A percentile compares a stretch with the other conserved stretches of the same genome.
Conservation (phyloP, 202 grass and related monocot species). For the Dendrocalamus latiflorus region DNA sequence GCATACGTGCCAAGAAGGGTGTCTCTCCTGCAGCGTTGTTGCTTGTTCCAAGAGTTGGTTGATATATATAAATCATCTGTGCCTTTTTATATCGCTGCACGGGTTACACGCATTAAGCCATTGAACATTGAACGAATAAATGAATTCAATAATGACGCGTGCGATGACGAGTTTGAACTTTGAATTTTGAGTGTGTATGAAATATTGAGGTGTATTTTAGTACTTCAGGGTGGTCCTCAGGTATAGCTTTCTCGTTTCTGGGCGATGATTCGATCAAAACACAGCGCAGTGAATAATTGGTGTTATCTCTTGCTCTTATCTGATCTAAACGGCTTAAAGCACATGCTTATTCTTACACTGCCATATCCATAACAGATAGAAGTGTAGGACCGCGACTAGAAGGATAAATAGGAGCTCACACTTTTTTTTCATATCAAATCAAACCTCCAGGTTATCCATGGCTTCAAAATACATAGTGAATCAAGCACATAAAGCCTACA, state of each 20-base stretch:
- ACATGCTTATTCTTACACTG: no score
- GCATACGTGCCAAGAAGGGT: neutral
- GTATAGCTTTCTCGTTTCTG: no score
- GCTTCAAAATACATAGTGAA: no score
- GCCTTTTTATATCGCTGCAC: neutral
- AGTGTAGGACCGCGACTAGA: neutral
- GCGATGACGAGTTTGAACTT: no score
- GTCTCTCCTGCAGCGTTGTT: neutral
- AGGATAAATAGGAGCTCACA: no score
- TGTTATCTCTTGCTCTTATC: conserved; percentile 23
- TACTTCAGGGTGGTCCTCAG: no score
- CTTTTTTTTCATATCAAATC: no score
- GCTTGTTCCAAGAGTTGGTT: neutral
- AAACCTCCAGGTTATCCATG: no score
- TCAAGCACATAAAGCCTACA: no score
- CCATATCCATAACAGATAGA: conserved; percentile 5
- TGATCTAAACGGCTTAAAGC: neutral
- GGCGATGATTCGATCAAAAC: neutral
- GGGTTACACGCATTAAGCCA: neutral
- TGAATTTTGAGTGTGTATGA: no score
- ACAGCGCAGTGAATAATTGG: neutral
- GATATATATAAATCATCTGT: neutral
- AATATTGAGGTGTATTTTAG: no score
- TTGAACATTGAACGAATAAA: neutral
- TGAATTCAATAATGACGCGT: neutral